These are phyloP conservation scores for Rickenella mellea DNA, from an alignment of 768 basidiomycete genomes.

Conservation along the genomic window DNA sequence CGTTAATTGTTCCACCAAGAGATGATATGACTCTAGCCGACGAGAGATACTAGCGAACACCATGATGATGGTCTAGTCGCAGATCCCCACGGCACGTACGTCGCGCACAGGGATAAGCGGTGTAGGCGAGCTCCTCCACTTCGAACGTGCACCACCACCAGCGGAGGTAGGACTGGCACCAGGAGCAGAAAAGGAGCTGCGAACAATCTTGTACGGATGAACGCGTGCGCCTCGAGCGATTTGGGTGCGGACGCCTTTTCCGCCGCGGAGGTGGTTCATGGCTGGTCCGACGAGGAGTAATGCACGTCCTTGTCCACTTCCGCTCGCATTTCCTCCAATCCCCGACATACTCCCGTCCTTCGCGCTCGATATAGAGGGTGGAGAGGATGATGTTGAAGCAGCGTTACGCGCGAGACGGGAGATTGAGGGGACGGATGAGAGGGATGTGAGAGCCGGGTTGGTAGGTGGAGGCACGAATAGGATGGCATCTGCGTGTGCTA, in stretches of 20 bases:
- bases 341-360: not conserved
- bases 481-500: conserved; percentile 45
- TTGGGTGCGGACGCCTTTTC: conserved; percentile 19
- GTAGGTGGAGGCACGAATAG: conserved; percentile 26
- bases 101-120: too few relatives aligned
- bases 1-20: too few relatives aligned
- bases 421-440: conserved; percentile 8
- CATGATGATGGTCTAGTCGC: too few relatives aligned
- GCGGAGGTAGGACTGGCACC: not conserved
- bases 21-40: too few relatives aligned
- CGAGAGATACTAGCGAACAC: too few relatives aligned
- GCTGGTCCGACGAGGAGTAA: conserved; percentile 43
- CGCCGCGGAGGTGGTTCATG: conserved; percentile 34
- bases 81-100: too few relatives aligned
- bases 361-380: too few relatives aligned
- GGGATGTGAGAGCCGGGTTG: not conserved
- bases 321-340: not conserved
- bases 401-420: conserved; percentile 7
- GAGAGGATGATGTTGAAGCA: conserved; percentile 4
- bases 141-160: too few relatives aligned
- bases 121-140: too few relatives aligned
- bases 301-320: conserved; percentile 13
- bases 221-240: conserved; percentile 38
- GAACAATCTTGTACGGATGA: conserved; percentile 47
- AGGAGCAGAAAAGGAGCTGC: not conserved